Conservation (phyloP, 1,284 basidiomycete species). For the Cerrena zonata region DNA sequence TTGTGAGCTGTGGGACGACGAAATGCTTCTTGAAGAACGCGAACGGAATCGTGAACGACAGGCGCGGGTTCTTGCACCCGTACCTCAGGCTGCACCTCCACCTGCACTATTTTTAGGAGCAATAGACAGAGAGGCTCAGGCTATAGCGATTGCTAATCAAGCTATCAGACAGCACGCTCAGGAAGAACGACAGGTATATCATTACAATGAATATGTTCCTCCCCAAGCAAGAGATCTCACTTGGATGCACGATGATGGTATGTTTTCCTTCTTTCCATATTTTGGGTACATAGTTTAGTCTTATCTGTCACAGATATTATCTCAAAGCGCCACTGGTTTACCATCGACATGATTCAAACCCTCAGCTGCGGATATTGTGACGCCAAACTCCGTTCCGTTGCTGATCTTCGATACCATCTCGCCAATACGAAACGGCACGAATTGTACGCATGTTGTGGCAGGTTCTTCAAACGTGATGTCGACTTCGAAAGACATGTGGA, state of each 20-base stretch:
- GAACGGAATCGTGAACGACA: constrained; percentile 25
- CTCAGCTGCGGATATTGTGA: constrained; percentile 36
- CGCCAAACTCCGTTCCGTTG: constrained; percentile 28
- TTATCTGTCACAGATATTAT: constrained; percentile 21
- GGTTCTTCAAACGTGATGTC: constrained; percentile 32
- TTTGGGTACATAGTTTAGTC: background rate
- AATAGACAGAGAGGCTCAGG: background rate
- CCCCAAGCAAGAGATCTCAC: constrained; percentile 16
- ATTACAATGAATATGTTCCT: no score
- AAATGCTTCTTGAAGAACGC: constrained; percentile 32
- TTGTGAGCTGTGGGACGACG: constrained; percentile 37
- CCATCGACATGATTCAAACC: constrained; percentile 29
- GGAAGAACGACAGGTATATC: no score
- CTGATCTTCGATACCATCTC: constrained; percentile 34
- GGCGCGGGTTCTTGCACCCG: background rate
- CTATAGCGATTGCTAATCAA: background rate
- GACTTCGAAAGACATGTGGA: constrained; percentile 31
- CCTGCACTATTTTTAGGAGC: background rate
- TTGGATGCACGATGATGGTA: constrained; percentile 34
- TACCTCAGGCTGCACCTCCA: background rate
- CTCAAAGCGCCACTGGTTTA: constrained; percentile 31
- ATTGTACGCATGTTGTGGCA: constrained; percentile 36
- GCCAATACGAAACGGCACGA: constrained; percentile 27
- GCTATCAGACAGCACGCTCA: background rate
- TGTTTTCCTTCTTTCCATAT: constrained; percentile 5